Percentiles rank a stretch among this genome's conserved stretches.
phyloP scores from a whole-genome alignment of 2,329 filamentous ascomycete genomes.

The Fusarium dimerum region DNA sequence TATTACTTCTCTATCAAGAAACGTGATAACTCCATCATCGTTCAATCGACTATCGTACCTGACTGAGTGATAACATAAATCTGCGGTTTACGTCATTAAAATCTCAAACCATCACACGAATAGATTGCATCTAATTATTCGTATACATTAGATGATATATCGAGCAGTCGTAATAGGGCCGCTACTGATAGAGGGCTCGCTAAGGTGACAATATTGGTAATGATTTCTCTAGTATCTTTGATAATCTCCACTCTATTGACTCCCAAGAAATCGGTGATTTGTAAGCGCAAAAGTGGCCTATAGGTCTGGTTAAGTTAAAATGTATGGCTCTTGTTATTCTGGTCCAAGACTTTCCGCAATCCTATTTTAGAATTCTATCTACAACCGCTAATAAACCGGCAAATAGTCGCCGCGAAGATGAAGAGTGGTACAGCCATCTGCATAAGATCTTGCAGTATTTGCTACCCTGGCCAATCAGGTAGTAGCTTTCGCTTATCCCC shows the following conservation, averaged over 20 bases:
- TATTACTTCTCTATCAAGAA: too few relatives aligned
- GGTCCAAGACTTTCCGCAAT: not conserved
- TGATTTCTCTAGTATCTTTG: not conserved
- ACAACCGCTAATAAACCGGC: not conserved
- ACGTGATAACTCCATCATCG: too few relatives aligned
- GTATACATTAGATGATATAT: not conserved
- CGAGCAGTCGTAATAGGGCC: slow-evolving; percentile 5
- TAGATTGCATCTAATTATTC: not conserved
- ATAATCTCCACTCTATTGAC: not conserved
- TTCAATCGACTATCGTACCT: too few relatives aligned
- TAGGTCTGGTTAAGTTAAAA: not conserved
- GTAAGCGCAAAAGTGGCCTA: not conserved
- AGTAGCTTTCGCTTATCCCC: not conserved
- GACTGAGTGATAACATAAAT: too few relatives aligned
- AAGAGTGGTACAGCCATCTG: not conserved
- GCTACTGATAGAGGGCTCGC: slow-evolving; percentile 4
- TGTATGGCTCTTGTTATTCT: not conserved
- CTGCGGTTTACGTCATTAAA: too few relatives aligned
- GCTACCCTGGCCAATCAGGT: not conserved
- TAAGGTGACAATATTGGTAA: slow-evolving; percentile 3
- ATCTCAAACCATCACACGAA: not conserved
- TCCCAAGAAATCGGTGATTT: not conserved
- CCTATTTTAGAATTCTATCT: not conserved
- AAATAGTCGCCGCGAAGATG: not conserved
- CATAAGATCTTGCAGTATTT: not conserved